Evolutionary conservation across 2,329 filamentous ascomycete genomes (phyloP), one percentile per base, ranked within the genome.

Genomic region (Exophiala viscosa): DNA sequence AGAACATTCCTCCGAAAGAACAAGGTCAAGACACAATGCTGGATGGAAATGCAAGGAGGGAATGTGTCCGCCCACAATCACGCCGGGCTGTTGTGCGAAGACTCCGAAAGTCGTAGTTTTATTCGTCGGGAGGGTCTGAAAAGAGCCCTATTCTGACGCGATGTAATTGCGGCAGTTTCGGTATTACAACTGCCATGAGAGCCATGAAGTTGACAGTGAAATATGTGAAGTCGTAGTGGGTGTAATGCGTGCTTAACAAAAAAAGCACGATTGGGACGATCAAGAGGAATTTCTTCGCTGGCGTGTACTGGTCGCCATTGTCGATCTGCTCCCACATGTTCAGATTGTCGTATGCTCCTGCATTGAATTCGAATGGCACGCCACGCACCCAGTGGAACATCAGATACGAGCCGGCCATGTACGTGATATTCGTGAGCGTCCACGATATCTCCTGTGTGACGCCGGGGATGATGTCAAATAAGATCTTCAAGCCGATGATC

Each of bases 251-350:
- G 80, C 92, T 97, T 65, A 97, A 79, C 50, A 99, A 81, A 71
- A 99, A 99, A 59, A 99, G 81, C 60, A 91, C 81, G 65, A 99
- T 95, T 35, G 93, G 93, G 32, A 97, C 92, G 66, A 87, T 90
- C 64, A 97, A 84, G 54, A 99, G 79, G 67, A 99, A 99, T 73
- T 99, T 99, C 80, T 99, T 99, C 61, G 93, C 89, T 3, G 93
- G 93, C 1, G 93, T 99, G 76, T 97, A 99, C 72, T 99, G 93
- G 64, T 93, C 93, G 42, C 93, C 93, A 66, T 97, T 95, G 77
- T 99, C 93, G 70, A 99, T 99, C 76, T 99, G 93, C 77, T 99
- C 93, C 93, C 93, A 99, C 93, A 99, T 97, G 76, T 97, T 99
- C 67, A 99, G 81, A 72, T 99, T 97, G 79, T 99, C 93, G 73